phyloP scores from a whole-genome alignment of 352 stramenopile species.

The Globisporangium mamillatum region DNA sequence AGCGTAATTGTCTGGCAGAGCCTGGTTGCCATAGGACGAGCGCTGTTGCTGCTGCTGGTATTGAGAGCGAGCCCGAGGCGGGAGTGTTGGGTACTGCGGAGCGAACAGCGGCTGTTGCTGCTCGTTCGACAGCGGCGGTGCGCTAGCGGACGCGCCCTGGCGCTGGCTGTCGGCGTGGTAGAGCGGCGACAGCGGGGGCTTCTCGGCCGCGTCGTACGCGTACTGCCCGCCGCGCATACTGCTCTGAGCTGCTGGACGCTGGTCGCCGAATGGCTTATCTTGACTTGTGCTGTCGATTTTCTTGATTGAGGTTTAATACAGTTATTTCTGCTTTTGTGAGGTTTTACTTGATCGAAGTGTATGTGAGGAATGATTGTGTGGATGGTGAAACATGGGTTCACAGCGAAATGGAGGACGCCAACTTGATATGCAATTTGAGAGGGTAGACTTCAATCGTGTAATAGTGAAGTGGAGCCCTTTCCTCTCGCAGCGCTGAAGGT shows the following conservation, averaged over 20 bases:
- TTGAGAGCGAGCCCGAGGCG: neutral
- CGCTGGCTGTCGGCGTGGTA: neutral
- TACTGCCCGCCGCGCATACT: neutral
- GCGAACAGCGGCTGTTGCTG: neutral
- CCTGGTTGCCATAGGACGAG: neutral
- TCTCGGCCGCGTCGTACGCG: slow-evolving; percentile 11
- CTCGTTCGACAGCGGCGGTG: slow-evolving; percentile 2
- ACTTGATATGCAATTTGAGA: neutral
- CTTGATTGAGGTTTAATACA: neutral
- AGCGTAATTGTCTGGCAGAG: slow-evolving; percentile 5
- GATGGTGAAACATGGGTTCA: neutral
- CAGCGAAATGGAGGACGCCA: neutral
- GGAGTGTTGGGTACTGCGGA: neutral
- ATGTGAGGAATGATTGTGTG: neutral
- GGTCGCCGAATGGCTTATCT: neutral
- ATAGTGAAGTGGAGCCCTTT: neutral
- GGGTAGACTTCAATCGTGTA: neutral
- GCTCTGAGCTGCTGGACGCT: neutral
- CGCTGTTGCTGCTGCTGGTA: slow-evolving; percentile 4
- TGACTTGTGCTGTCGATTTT: neutral
- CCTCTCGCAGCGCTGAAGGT: neutral
- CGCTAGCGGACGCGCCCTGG: neutral
- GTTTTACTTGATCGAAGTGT: neutral
- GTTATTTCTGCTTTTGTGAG: neutral
- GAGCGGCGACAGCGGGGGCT: neutral